Evolutionary conservation across 1,284 basidiomycete species (phyloP).

Genomic region (Tylopilus sp.): DNA sequence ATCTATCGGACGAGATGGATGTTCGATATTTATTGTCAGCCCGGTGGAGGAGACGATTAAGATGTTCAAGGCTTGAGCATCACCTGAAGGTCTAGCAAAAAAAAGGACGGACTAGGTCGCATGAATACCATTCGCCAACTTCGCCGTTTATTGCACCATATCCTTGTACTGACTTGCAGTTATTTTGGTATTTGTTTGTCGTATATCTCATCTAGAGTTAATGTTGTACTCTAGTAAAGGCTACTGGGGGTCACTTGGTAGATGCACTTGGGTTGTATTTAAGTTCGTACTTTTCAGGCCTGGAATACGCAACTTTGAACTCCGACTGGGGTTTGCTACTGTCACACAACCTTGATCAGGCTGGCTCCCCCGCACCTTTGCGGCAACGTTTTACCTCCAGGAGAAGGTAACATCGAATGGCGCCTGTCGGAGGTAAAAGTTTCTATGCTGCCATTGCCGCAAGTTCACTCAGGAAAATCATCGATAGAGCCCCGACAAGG

Average conservation of each 20-base stretch:
- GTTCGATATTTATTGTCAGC: slow-evolving; percentile 54
- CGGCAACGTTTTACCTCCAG: neutral
- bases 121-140: slow-evolving; percentile 41
- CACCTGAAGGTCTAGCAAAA: slow-evolving; percentile 29
- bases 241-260: too few relatives aligned
- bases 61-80: slow-evolving; percentile 49
- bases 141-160: slow-evolving; percentile 1
- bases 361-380: too few relatives aligned
- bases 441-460: neutral
- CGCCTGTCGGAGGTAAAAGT: slow-evolving; percentile 36
- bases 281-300: too few relatives aligned
- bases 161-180: slow-evolving; percentile 12
- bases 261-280: too few relatives aligned
- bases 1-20: slow-evolving; percentile 47
- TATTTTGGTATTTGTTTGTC: slow-evolving; percentile 21
- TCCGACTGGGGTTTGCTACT: too few relatives aligned
- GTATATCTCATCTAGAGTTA: slow-evolving; percentile 18
- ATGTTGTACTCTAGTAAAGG: neutral
- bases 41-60: slow-evolving; percentile 53
- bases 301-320: too few relatives aligned
- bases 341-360: too few relatives aligned
- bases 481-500: slow-evolving; percentile 66
- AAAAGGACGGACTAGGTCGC: slow-evolving; percentile 34
- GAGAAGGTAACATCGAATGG: slow-evolving; percentile 22
- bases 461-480: slow-evolving; percentile 6